phyloP scores from a whole-genome alignment of 345 rosid genomes.

The Barbarea vulgaris region DNA sequence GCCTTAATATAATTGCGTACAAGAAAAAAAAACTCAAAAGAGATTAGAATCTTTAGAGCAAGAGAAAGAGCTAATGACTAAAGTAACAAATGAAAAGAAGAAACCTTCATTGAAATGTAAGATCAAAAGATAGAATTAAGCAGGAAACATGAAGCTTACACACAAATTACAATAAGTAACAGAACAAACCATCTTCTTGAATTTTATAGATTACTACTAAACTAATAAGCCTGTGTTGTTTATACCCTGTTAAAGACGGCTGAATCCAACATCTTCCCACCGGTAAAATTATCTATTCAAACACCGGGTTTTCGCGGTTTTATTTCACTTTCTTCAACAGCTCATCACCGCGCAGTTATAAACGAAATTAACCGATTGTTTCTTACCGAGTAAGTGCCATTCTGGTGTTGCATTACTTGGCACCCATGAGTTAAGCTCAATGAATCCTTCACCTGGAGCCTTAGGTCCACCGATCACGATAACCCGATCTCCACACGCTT shows the following conservation, averaged over 20 bases:
- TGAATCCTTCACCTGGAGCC: conserved; percentile 46
- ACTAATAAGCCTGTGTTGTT: conserved; percentile 31
- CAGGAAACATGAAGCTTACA: conserved; percentile 33
- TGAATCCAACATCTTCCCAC: conserved; percentile 1
- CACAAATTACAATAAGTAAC: conserved; percentile 31
- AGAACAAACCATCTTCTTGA: conserved; percentile 9
- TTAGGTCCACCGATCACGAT: conserved; percentile 69
- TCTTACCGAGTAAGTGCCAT: conserved; percentile 66
- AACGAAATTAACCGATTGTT: conserved; percentile 59
- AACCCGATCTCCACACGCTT: conserved; percentile 69
- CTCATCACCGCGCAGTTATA: conserved; percentile 89
- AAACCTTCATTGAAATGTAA: conserved; percentile 25
- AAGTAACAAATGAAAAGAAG: conserved; percentile 21
- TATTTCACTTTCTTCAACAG: conserved; percentile 47
- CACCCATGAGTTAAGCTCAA: conserved; percentile 80
- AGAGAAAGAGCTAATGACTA: conserved; percentile 4
- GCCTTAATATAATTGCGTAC: not conserved
- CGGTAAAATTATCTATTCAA: not conserved
- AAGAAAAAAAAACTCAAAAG: not conserved
- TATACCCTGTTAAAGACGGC: conserved; percentile 20
- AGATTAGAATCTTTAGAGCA: conserved; percentile 1
- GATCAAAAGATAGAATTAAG: conserved; percentile 20
- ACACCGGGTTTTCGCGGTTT: not conserved
- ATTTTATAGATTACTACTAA: not conserved
- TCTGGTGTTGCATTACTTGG: conserved; percentile 58